phyloP scores from a whole-genome alignment of 148 eudicot species.

The Hydrangea macrophylla region DNA sequence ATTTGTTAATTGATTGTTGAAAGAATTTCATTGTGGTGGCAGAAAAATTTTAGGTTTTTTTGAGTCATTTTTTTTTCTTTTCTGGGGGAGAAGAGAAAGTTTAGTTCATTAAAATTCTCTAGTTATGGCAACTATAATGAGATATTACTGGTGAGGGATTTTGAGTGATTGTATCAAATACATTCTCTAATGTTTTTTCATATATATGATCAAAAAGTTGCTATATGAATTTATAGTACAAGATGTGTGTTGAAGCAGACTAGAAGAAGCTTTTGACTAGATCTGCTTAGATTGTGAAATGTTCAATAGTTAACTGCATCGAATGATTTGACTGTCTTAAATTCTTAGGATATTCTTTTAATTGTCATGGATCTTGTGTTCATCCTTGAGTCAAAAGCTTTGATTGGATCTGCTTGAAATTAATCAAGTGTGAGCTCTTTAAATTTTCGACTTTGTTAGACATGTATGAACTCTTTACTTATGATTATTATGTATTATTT shows the following conservation, averaged over 20 bases:
- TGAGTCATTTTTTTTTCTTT: neutral
- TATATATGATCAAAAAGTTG: neutral
- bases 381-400: too few relatives aligned
- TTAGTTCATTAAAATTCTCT: neutral
- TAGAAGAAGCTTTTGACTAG: neutral
- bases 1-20: conserved; percentile 1
- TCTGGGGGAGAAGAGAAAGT: neutral
- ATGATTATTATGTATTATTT: too few relatives aligned
- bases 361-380: too few relatives aligned
- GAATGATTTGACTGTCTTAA: too few relatives aligned
- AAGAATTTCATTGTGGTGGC: conserved; percentile 1
- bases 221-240: neutral
- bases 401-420: too few relatives aligned
- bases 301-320: too few relatives aligned
- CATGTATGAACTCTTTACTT: too few relatives aligned
- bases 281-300: neutral
- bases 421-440: too few relatives aligned
- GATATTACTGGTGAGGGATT: conserved; percentile 2
- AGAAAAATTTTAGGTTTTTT: neutral
- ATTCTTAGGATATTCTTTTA: too few relatives aligned
- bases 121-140: neutral
- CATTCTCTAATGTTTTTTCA: too few relatives aligned
- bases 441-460: too few relatives aligned
- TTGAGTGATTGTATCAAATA: neutral
- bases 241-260: neutral